Base-by-base conservation (phyloP, 192 early-diverging fungal genomes). In the Entomortierella parvispora region DNA sequence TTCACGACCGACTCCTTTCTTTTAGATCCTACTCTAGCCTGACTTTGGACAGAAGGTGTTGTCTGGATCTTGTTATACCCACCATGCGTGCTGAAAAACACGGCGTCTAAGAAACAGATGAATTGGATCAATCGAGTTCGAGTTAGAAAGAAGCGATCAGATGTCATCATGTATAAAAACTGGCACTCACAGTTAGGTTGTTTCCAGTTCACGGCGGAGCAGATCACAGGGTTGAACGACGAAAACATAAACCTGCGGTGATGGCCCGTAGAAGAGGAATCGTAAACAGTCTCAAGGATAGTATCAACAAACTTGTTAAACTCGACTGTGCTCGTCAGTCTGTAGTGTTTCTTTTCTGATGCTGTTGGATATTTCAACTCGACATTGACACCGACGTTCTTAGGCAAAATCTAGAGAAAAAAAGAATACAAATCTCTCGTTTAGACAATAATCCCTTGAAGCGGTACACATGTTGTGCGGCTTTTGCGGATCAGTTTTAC, bases 201-300 rank as follows among this genome's bases (percentile, higher is more conserved):
- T 81, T 99, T 99, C 98, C 98, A 98, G 83, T 96, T 99, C 51
- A 98, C 70, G n/a, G 95, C 90, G 15, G 92, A 93, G 82, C 98
- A 99, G 2, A 97, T 88, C 18, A 87, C 79, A 12, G 95, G 93
- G 76, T 95, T 97, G 81, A 94, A 95, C 0, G 95, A 96, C 11
- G 90, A 92, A 72, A 98, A 97, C 69, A 99, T 92, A 12, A 84
- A 60, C 14, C 66, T 47, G 42, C 65, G 58, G 32, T 82, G 53
- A 34, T 68, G 62, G 42, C 40, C 53, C 55, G 76, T 55, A 63
- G 82, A 31, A 81, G 89, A 80, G 85, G 85, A 80, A 46, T 95
- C 90, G 65, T 98, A 97, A 3, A 96, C 92, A 6, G 85, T 90
- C 80, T 93, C 87, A n/a, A 98, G 87, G 32, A 99, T 89, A 2